Evolutionary conservation across 495 filamentous ascomycete genomes (phyloP), one percentile per base, ranked within the genome.

Genomic region (Extremus antarcticus): DNA sequence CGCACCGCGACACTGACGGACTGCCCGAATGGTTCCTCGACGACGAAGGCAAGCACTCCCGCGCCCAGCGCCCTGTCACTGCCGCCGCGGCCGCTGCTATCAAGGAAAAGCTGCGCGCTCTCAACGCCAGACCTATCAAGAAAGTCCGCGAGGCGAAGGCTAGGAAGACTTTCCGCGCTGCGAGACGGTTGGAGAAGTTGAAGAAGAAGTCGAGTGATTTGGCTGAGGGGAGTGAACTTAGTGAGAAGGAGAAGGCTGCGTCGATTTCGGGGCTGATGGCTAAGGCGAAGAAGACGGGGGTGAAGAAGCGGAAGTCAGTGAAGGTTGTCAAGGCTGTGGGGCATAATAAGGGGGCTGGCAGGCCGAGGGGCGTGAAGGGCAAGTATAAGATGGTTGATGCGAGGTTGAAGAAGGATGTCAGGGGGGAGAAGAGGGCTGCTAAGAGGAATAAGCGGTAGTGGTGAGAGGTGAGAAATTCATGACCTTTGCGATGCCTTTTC

Each of bases 331-430:
- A 94, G 49, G 94, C 94, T 15, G 78, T 76, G 55, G 94, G 92
- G 54, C 68, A 76, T 53, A 97, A 99, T 66, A 81, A 80, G 62
- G 94, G 90, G 63, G 81, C 94, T 55, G 82, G 82, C n/a, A 74
- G 85, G 64, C 87, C 87, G 17, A 78, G 75, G 53, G 90, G 90
- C 51, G 91, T 96, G 49, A 98, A 97, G 79, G 92, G 92, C 38
- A 85, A 86, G 65, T 98, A 98, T 71, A 97, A 97, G 84, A 95
- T 99, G 76, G 92, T 99, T 57, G 92, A 99, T 74, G 73, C 86
- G 17, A 79, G 92, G 59, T 81, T 99, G 81, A 97, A 95, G 82
- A 99, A 99, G 84, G 92, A 99, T 76, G 80, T 91, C 51, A 79
- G 92, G 65, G 94, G 85, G 15, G 76, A 87, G 71, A 99, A 96